A percentile compares a stretch with the other conserved stretches of the same genome.
Evolutionary conservation across 495 filamentous ascomycete species (phyloP).

Genomic region (Friedmanniomyces endolithicus): DNA sequence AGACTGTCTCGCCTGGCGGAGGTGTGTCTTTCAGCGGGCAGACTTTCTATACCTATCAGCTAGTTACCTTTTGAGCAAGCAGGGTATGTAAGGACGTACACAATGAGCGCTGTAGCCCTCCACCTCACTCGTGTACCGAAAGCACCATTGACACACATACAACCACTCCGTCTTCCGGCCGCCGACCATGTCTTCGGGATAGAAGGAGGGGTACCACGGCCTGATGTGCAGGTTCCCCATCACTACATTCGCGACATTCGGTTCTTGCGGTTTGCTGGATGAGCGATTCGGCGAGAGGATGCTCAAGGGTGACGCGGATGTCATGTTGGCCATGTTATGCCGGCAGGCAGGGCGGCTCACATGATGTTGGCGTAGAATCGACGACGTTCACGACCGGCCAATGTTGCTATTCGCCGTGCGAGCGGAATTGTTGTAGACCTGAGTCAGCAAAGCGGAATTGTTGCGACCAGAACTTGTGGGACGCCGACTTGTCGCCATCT

Average conservation of each 20-base stretch:
- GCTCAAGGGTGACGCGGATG: background rate
- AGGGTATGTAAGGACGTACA: conserved; percentile 18
- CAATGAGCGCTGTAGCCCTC: conserved; percentile 45
- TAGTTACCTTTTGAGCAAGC: conserved; percentile 1
- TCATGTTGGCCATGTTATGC: conserved; percentile 4
- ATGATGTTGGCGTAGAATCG: background rate
- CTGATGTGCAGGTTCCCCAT: conserved; percentile 34
- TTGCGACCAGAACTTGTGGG: too few relatives aligned
- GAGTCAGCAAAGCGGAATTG: too few relatives aligned
- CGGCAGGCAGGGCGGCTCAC: background rate
- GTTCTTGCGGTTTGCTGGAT: conserved; percentile 14
- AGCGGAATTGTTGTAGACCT: too few relatives aligned
- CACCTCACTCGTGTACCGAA: conserved; percentile 74
- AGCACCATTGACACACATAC: conserved; percentile 86
- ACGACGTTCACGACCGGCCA: too few relatives aligned
- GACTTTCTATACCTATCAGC: conserved; percentile 30
- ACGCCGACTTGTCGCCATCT: too few relatives aligned
- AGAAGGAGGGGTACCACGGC: conserved; percentile 37
- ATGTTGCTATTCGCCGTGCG: too few relatives aligned
- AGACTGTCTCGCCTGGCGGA: conserved; percentile 36
- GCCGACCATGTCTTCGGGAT: conserved; percentile 33
- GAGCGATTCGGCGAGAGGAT: conserved; percentile 11
- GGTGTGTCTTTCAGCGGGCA: conserved; percentile 29
- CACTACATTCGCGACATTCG: conserved; percentile 35
- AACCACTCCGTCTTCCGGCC: conserved; percentile 40